phyloP scores from a whole-genome alignment of 2,329 filamentous ascomycete species.

The Colletotrichum costaricense region DNA sequence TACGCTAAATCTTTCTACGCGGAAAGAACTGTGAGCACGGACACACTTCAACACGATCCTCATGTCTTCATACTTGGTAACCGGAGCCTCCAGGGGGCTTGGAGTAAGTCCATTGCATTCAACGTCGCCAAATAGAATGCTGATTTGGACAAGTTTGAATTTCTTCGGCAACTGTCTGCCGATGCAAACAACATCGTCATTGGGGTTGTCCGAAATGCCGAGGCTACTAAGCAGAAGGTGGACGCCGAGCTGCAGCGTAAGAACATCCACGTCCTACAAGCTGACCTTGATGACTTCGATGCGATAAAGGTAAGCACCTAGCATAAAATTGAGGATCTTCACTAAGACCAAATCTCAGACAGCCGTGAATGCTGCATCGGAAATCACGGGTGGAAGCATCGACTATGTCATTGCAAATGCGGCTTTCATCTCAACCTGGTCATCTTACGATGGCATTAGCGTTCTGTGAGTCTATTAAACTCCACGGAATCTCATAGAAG shows the following conservation, averaged over 20 bases:
- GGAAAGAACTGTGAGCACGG: neutral
- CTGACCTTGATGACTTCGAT: constrained; percentile 53
- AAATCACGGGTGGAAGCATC: neutral
- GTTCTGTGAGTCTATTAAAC: neutral
- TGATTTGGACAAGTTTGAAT: neutral
- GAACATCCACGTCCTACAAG: constrained; percentile 56
- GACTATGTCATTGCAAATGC: neutral
- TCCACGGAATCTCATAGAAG: neutral
- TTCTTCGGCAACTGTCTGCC: constrained; percentile 49
- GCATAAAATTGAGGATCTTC: neutral
- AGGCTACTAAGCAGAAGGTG: constrained; percentile 55
- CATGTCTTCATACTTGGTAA: neutral
- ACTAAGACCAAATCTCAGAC: neutral
- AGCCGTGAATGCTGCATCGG: neutral
- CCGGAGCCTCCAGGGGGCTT: too few relatives aligned
- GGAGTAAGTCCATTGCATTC: neutral
- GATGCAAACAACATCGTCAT: constrained; percentile 53
- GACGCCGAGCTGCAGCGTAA: constrained; percentile 48
- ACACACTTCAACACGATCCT: neutral
- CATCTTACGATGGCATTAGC: neutral
- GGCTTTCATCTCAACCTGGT: neutral
- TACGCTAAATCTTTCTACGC: neutral
- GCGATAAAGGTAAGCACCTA: constrained; percentile 46
- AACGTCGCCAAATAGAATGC: neutral
- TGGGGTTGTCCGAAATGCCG: constrained; percentile 60